Percentiles rank a stretch among this genome's conserved stretches.
These are phyloP conservation scores for Aegilops tauschii DNA, from an alignment of 176 grass and related monocot species.

Conservation along the genomic window DNA sequence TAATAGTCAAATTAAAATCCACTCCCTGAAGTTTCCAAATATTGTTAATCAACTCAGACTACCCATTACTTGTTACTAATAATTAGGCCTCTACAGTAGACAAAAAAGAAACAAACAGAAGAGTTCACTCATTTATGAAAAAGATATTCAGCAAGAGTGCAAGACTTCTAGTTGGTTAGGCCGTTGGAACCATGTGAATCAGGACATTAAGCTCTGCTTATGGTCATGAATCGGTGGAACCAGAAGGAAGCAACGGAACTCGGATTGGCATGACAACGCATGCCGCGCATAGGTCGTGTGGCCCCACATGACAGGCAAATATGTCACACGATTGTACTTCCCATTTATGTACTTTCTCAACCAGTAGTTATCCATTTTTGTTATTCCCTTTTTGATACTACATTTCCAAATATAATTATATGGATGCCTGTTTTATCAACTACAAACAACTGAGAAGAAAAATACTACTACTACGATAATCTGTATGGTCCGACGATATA, in stretches of 20 bases:
- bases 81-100: neutral
- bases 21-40: neutral
- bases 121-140: neutral
- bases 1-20: neutral
- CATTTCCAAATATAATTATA: neutral
- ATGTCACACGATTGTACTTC: neutral
- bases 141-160: neutral
- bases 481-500: neutral
- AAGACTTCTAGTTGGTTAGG: neutral
- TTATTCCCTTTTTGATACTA: neutral
- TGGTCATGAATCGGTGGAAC: neutral
- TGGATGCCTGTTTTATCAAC: no score
- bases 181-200: neutral
- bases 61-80: neutral
- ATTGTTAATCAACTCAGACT: neutral
- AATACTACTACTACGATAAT: neutral
- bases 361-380: neutral
- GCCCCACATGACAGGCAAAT: neutral
- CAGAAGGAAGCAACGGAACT: neutral
- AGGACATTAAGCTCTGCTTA: neutral
- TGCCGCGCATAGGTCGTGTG: neutral
- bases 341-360: neutral
- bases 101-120: neutral
- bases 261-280: neutral
- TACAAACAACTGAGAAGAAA: no score